Base-by-base conservation (phyloP, 2,329 filamentous ascomycete genomes). In the Monosporascus sp. region DNA sequence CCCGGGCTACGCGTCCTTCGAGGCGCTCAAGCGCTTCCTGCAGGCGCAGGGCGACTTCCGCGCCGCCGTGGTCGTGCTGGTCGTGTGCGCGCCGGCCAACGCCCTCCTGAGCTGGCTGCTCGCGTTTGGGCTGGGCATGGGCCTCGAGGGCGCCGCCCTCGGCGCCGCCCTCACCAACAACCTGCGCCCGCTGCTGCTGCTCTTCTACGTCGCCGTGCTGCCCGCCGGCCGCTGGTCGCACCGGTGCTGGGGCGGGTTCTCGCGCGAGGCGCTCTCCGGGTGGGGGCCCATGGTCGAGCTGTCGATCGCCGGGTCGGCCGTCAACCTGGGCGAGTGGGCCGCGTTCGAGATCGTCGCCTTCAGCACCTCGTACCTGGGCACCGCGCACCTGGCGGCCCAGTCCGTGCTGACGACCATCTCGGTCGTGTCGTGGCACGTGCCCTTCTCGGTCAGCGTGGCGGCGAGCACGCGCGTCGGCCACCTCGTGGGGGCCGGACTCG, bases 11-110 rank as follows among this genome's bases (percentile, higher is more conserved):
- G 78, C 76, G 1, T 71, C 72, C 3, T 83, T 82, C 31, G 80
- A 82, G 56, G 76, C 76, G 0, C 69, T 76, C 2, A 83, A 82
- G 61, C 70, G 79, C 0, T 82, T 81, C 56, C 70, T 81, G 3
- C 79, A 82, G 60, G 76, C 80, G 0, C 79, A 82, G 56, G 79
- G 80, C 1, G 69, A 79, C 34, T 82, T 81, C 66, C 74, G 74
- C 36, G 76, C 74, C 1, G 76, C 73, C 16, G 71, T 80, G 60
- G 67, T 71, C 8, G 71, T 79, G 22, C 66, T 81, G 8, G 46
- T 80, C 2, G 58, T 80, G 24, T 75, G 75, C 40, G 72, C 76
- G 0, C 78, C 78, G 0, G 55, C 77, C 16, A 81, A 81, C 56
- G 73, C 75, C 16, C 51, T 74, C 0, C 65, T 80, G 24, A 79